Evolutionary conservation across 1,284 basidiomycete species (phyloP).

Genomic region (Trametes polyzona): DNA sequence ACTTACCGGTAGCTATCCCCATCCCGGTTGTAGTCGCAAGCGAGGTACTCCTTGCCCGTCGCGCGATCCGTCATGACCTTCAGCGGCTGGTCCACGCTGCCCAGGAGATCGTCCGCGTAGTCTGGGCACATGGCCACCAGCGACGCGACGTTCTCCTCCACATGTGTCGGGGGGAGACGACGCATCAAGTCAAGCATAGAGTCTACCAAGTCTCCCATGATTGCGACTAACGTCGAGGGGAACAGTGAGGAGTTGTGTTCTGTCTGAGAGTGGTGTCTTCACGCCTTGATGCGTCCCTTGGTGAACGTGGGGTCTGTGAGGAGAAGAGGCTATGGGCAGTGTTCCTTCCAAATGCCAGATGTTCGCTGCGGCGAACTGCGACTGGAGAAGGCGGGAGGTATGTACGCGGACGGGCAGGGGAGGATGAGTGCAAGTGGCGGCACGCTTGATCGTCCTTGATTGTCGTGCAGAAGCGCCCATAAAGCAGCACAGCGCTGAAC

Average conservation of each 20-base stretch:
- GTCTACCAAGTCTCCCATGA: constrained; percentile 79
- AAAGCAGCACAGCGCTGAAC: background rate
- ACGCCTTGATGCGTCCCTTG: too few relatives aligned
- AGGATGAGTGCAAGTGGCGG: background rate
- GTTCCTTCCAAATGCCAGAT: too few relatives aligned
- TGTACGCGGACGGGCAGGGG: background rate
- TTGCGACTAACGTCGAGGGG: constrained; percentile 7
- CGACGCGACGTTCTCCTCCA: constrained; percentile 86
- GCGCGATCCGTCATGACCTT: constrained; percentile 80
- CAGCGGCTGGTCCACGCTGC: constrained; percentile 95
- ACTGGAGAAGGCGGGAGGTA: background rate
- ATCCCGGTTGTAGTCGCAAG: constrained; percentile 98
- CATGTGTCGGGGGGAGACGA: constrained; percentile 90
- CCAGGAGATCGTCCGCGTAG: constrained; percentile 93
- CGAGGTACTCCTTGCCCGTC: constrained; percentile 88
- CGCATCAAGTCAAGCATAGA: constrained; percentile 96
- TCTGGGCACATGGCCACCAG: constrained; percentile 90
- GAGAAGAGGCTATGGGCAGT: background rate
- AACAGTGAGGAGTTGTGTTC: background rate
- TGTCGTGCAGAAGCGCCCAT: constrained; percentile 5
- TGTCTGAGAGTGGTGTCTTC: too few relatives aligned
- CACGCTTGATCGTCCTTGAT: constrained; percentile 5
- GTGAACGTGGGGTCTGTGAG: too few relatives aligned
- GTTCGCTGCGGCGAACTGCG: background rate
- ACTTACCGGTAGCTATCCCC: constrained; percentile 90